Base-by-base conservation (phyloP, 306 rosid genomes). In the cucumber (Cucumis sativus) region DNA sequence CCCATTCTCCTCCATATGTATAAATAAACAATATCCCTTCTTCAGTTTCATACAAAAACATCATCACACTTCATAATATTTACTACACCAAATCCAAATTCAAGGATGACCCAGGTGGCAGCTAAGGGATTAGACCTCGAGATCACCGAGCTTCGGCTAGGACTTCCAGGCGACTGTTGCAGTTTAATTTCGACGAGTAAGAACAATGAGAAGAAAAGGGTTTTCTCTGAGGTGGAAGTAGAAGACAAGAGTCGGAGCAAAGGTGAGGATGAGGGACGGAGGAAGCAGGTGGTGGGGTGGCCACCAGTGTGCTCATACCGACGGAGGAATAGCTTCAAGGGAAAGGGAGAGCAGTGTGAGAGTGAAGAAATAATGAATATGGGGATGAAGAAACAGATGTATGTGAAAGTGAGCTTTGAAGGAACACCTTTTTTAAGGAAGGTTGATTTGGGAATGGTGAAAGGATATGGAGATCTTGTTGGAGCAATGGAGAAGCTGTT, bases 251-350 rank as follows among this genome's bases (percentile, higher is more conserved):
- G 28, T 23, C 13, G 11, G 0, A 58, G 57, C 8, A 69, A 61
- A 0, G 81, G 84, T 37, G 75, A 40, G 78, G 84, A 81, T 63
- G 16, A 56, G 1, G 58, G 75, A 57, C 39, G 40, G 20, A 82
- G 85, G 76, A 91, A 63, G 45, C 85, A 86, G 56, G 91, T 81
- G 6, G 95, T 90, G 67, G 98, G 98, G 79, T 94, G 98, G 98
- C 98, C 97, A 57, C 98, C 98, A 23, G 90, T 94, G 83, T 91
- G 98, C 80, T 94, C 96, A 0, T 91, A 90, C 75, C 67, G 98
- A 62, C 88, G 65, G 85, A 90, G 86, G 91, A 89, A 79, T 6
- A 84, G 86, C 71, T 58, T 88, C 41, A 82, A 72, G 5, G 90
- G 80, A 69, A 67, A 80, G 37, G 84, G 67, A 17, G 43, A 16